A percentile compares a stretch with the other conserved stretches of the same genome.
These are phyloP conservation scores for Stephanodiscus minutulus DNA, from an alignment of 108 stramenopile genomes.

Conservation along the genomic window DNA sequence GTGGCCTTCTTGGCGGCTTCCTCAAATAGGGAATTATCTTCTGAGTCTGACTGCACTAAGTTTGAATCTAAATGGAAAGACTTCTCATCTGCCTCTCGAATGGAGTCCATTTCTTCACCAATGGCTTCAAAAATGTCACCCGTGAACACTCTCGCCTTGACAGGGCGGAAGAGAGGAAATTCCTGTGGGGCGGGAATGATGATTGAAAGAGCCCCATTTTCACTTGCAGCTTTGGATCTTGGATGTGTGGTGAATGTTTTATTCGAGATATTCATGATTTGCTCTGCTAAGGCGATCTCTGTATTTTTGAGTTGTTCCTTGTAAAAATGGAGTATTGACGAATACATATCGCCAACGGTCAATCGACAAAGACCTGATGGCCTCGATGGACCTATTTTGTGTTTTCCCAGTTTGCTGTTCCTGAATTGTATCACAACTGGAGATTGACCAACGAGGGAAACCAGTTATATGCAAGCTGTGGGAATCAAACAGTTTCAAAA, in stretches of 20 bases:
- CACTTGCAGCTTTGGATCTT: conserved; percentile 7
- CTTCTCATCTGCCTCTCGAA: conserved; percentile 42
- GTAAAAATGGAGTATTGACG: conserved; percentile 30
- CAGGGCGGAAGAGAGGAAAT: conserved; percentile 30
- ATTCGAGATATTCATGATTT: not conserved
- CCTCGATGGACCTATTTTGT: conserved; percentile 15
- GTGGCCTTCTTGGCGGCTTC: conserved; percentile 20
- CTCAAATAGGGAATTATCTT: conserved; percentile 17
- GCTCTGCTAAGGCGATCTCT: conserved; percentile 21
- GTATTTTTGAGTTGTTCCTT: conserved; percentile 22
- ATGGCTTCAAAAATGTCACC: conserved; percentile 37
- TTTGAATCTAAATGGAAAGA: conserved; percentile 30
- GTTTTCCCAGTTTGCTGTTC: conserved; percentile 32
- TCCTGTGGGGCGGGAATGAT: conserved; percentile 40
- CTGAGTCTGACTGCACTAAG: conserved; percentile 33
- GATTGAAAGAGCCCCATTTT: not conserved
- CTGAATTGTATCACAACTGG: conserved; percentile 33
- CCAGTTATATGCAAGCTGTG: not conserved
- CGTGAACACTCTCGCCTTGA: conserved; percentile 10
- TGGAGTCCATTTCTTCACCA: conserved; percentile 37
- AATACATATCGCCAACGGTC: conserved; percentile 37
- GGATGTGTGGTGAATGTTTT: not conserved
- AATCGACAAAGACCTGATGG: conserved; percentile 36
- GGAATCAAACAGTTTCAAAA: conserved; percentile 1
- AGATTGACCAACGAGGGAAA: conserved; percentile 1